Evolutionary conservation across 371 early-diverging fungal species (phyloP), one percentile per base, ranked within the genome.

Genomic region (Rhizopus sp.): DNA sequence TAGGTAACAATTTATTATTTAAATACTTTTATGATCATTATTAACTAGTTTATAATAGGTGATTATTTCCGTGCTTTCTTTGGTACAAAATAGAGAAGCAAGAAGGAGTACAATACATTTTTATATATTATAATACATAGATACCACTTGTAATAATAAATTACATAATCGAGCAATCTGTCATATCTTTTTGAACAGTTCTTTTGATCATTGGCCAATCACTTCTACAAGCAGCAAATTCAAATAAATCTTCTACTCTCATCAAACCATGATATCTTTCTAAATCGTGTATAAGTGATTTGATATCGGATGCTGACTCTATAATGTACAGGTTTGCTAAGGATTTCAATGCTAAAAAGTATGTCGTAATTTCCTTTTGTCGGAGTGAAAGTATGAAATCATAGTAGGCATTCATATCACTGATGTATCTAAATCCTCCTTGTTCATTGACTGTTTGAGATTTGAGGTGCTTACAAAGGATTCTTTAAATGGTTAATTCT

Each of bases 261-360:
- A 96, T 78, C 8, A 90, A 79, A 6, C 93, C 94, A 59, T 93
- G 88, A 57, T 89, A 97, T 33, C 93, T 83, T 30, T 81, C 83
- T 59, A 87, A 71, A 68, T 96, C 96, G 64, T 93, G 92, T 46
- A 96, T 84, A 54, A 97, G 73, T 33, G 81, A 87, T 53, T 89
- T 81, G 64, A 97, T 77, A 69, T 94, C 94, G 10, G 78, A 75
- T 5, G 93, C 87, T 10, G 84, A 87, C 7, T 92, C 88, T 47
- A 95, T 88, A 52, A 97, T 88, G 60, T 88, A 97, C 41, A 96
- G 77, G 62, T 96, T 94, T 29, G 93, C 94, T 7, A 97, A 73
- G 45, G 94, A 94, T 76, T 95, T 95, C 40, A 97, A 75, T 0
- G 93, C 95, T 6, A 83, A 68, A 66, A 95, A 96, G 53, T 91